Evolutionary conservation across 148 eudicot genomes (phyloP).

Genomic region (Rhododendron griersonianum): DNA sequence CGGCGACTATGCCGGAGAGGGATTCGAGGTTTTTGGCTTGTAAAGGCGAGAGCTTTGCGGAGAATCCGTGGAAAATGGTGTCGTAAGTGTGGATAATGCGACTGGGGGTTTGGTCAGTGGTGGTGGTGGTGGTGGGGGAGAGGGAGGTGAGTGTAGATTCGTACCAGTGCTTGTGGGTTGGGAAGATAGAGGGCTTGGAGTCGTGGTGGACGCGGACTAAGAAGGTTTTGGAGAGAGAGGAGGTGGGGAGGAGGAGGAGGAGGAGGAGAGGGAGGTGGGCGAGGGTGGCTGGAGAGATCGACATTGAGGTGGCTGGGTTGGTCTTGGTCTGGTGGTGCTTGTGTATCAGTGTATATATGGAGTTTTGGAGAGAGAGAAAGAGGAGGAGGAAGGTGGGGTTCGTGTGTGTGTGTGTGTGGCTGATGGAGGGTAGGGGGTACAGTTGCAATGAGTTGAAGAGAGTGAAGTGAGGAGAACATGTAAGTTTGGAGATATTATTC

Average conservation of each 20-base stretch:
- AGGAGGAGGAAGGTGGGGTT: neutral
- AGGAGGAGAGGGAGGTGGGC: neutral
- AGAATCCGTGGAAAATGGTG: slow-evolving; percentile 85
- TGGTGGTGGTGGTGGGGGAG: slow-evolving; percentile 8
- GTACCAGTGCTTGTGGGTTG: slow-evolving; percentile 82
- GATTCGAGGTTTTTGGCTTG: slow-evolving; percentile 46
- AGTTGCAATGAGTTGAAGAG: neutral
- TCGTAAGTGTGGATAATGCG: slow-evolving; percentile 57
- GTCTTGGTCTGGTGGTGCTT: neutral
- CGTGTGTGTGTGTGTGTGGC: neutral
- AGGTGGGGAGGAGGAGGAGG: neutral
- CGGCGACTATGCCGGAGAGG: slow-evolving; percentile 37
- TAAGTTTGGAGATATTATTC: too few species aligned
- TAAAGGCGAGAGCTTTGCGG: slow-evolving; percentile 47
- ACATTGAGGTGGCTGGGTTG: slow-evolving; percentile 8
- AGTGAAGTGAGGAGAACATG: neutral
- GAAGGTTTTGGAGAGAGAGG: slow-evolving; percentile 38
- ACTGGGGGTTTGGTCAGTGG: neutral
- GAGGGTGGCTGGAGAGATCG: slow-evolving; percentile 3
- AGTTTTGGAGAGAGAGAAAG: neutral
- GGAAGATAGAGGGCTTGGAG: slow-evolving; percentile 68
- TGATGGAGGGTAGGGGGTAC: neutral
- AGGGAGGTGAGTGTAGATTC: slow-evolving; percentile 54
- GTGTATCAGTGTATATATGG: neutral
- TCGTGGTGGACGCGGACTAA: slow-evolving; percentile 60